Percentiles rank a stretch among this genome's conserved stretches.
These are phyloP conservation scores for Saturnispora saitoi DNA, from an alignment of 805 yeast genomes.

Conservation along the genomic window DNA sequence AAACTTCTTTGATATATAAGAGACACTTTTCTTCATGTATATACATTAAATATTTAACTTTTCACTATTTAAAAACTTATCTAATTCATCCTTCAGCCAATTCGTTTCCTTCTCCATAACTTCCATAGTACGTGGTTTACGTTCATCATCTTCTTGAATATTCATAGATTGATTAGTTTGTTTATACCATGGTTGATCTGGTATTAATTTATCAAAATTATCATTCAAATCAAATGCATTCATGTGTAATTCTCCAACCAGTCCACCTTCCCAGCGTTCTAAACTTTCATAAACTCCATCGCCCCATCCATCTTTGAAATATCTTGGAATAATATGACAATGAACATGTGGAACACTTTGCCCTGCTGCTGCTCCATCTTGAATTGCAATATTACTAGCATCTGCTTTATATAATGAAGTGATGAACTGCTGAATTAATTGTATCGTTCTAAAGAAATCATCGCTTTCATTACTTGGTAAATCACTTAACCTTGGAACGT, in stretches of 20 bases:
- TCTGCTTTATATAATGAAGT: conserved; percentile 66
- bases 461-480: conserved; percentile 60
- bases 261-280: conserved; percentile 43
- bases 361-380: conserved; percentile 94
- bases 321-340: conserved; percentile 88
- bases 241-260: background rate
- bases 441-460: conserved; percentile 75
- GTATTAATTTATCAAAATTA: conserved; percentile 23
- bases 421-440: conserved; percentile 59
- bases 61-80: conserved; percentile 18
- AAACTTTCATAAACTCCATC: conserved; percentile 67
- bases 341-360: conserved; percentile 95
- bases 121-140: conserved; percentile 49
- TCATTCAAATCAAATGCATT: background rate
- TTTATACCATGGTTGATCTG: conserved; percentile 27
- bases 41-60: conserved; percentile 1
- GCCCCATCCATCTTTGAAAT: conserved; percentile 46
- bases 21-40: background rate
- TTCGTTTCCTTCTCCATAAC: conserved; percentile 69
- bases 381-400: conserved; percentile 82
- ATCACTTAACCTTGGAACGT: conserved; percentile 58
- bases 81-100: conserved; percentile 38
- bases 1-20: background rate
- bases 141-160: conserved; percentile 40
- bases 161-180: conserved; percentile 23